Evolutionary conservation across 805 yeast genomes (phyloP), one percentile per base, ranked within the genome.

Genomic region (Candida krabiensis): DNA sequence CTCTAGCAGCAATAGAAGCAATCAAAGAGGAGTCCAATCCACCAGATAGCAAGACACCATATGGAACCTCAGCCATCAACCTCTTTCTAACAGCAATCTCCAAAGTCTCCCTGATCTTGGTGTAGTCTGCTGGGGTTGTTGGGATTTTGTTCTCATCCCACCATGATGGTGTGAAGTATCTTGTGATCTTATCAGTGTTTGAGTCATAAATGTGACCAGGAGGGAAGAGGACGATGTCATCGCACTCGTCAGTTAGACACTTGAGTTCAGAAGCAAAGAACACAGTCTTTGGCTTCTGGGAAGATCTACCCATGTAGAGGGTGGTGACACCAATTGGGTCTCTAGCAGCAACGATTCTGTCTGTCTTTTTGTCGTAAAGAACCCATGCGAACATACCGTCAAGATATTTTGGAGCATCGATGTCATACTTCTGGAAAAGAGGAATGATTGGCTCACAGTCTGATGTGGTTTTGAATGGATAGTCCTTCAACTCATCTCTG

Each of bases 381-480:
- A 83, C 96, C 73, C 86, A 93, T 18, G 97, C 98, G 60, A 91
- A 93, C 97, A 93, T 91, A 63, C 99, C 99, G 63, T 93, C 99
- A 54, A 93, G 73, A 63, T 86, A 59, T 63, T 87, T 86, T 60
- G 99, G 96, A 49, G 96, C 89, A 45, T 89, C 98, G 41, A 78
- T 65, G 56, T 75, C 99, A 63, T 87, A 83, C 69, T 91, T 89
- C 61, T 81, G 71, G 64, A 85, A 86, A 54, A 93, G 70, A 38
- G 99, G 99, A 51, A 93, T 88, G 67, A 93, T 91, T 39, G 96
- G 93, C 71, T 93, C 99, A 77, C 99, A 93, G 70, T 93, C 99
- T 25, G 89, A 79, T 52, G 87, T 74, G 35, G 97, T 87, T 68
- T 86, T 78, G 79, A 77, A 93, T 44, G 70, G 63, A 68, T 93